Percentiles rank a stretch among this genome's conserved stretches.
Evolutionary conservation across 192 early-diverging fungal species (phyloP).

Genomic region (Podila horticola): DNA sequence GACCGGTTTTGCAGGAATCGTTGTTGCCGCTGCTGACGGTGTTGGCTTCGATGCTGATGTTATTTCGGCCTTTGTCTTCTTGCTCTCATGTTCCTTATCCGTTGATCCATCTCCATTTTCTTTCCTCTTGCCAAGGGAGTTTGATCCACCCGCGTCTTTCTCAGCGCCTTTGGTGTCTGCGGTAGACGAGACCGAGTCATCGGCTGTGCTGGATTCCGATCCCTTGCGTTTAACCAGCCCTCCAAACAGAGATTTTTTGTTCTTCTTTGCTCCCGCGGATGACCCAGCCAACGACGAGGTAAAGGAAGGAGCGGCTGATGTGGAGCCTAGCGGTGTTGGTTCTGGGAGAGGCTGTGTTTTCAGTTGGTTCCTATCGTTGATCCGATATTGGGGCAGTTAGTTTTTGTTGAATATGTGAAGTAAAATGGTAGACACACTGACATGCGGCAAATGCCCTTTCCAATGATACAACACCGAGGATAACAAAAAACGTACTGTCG

Average conservation of each 20-base stretch:
- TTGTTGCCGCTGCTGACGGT: not conserved
- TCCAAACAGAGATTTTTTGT: conserved; percentile 23
- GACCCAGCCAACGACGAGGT: not conserved
- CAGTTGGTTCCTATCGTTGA: not conserved
- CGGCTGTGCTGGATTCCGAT: not conserved
- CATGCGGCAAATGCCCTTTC: too few relatives aligned
- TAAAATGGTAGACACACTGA: too few relatives aligned
- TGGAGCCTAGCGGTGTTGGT: not conserved
- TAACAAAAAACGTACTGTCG: conserved; percentile 52
- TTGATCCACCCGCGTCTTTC: not conserved
- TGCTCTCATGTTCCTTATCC: not conserved
- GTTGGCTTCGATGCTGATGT: too few relatives aligned
- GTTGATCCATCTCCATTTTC: not conserved
- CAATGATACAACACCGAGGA: not conserved
- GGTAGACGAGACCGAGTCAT: not conserved
- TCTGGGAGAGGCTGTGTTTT: not conserved
- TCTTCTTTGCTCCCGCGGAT: not conserved
- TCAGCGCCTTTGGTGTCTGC: not conserved
- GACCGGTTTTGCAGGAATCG: conserved; percentile 21
- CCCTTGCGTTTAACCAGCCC: conserved; percentile 33
- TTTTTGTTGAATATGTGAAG: too few relatives aligned
- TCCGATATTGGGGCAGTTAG: too few relatives aligned
- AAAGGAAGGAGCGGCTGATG: too few relatives aligned
- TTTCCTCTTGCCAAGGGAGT: conserved; percentile 21
- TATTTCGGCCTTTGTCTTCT: conserved; percentile 13